These are phyloP conservation scores for Madurella fahalii DNA, from an alignment of 2,329 filamentous ascomycete genomes.

Conservation along the genomic window DNA sequence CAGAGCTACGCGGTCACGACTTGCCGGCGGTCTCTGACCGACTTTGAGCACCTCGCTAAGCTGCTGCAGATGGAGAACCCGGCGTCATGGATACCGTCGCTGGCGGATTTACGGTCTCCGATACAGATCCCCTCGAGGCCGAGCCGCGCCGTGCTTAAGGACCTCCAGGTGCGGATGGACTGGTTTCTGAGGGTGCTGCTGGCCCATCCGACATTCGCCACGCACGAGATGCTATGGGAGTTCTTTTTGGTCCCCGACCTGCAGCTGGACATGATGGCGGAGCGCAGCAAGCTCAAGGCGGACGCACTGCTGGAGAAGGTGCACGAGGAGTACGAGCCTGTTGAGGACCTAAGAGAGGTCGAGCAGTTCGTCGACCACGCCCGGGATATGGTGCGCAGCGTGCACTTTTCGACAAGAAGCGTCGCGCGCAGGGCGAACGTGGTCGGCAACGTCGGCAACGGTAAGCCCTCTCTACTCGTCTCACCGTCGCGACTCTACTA, in stretches of 20 bases:
- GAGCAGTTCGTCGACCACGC: conserved; percentile 91
- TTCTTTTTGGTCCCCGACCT: conserved; percentile 97
- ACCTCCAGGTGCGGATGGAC: conserved; percentile 82
- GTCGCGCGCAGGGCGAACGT: conserved; percentile 76
- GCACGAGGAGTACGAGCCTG: conserved; percentile 80
- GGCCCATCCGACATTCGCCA: conserved; percentile 85
- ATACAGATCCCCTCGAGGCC: conserved; percentile 93
- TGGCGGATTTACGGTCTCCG: conserved; percentile 74
- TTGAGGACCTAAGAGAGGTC: conserved; percentile 80
- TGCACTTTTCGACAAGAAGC: conserved; percentile 78
- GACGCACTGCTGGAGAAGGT: conserved; percentile 79
- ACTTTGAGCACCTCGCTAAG: conserved; percentile 86
- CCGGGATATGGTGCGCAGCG: conserved; percentile 78
- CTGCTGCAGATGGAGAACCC: conserved; percentile 86
- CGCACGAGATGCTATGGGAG: conserved; percentile 97
- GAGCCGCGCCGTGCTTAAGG: conserved; percentile 78
- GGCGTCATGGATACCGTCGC: conserved; percentile 85
- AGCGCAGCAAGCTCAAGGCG: conserved; percentile 82
- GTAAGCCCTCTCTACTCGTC: conserved; percentile 37
- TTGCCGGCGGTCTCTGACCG: conserved; percentile 77
- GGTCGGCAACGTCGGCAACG: conserved; percentile 59
- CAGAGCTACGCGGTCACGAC: conserved; percentile 92
- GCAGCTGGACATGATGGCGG: conserved; percentile 82
- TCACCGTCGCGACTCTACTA: neutral
- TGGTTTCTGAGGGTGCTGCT: conserved; percentile 84